Evolutionary conservation across 2,329 filamentous ascomycete genomes (phyloP).

Genomic region (Xylaria sp.): DNA sequence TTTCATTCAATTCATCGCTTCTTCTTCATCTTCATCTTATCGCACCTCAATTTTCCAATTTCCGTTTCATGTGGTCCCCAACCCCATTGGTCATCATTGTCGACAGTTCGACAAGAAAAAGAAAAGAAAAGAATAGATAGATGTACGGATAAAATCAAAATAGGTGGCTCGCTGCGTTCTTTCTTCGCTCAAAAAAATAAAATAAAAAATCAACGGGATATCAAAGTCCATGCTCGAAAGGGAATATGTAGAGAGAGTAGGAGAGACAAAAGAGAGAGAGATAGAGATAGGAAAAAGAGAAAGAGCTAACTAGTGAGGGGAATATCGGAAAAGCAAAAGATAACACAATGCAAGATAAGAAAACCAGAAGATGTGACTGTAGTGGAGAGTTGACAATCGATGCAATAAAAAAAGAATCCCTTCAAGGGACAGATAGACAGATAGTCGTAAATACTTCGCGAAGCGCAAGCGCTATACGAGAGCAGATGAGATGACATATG

Average conservation of each 20-base stretch:
- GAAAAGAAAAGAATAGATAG: slow-evolving; percentile 34
- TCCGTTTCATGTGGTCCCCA: slow-evolving; percentile 27
- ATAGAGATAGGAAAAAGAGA: slow-evolving; percentile 26
- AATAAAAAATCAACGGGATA: slow-evolving; percentile 30
- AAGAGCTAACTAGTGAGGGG: slow-evolving; percentile 2
- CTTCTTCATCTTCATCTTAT: slow-evolving; percentile 10
- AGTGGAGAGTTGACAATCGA: slow-evolving; percentile 25
- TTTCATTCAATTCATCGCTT: slow-evolving; percentile 24
- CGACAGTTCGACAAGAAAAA: slow-evolving; percentile 32
- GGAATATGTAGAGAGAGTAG: not conserved
- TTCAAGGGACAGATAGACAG: not conserved
- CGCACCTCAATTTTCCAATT: slow-evolving; percentile 30
- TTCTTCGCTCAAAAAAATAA: slow-evolving; percentile 24
- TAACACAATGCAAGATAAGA: not conserved
- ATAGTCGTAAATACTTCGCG: slow-evolving; percentile 2
- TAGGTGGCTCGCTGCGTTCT: slow-evolving; percentile 39
- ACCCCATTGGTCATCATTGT: slow-evolving; percentile 14
- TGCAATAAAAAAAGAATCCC: slow-evolving; percentile 11
- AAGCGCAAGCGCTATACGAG: slow-evolving; percentile 7
- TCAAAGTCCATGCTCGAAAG: slow-evolving; percentile 27
- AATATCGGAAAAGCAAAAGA: not conserved
- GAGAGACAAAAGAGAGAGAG: not conserved
- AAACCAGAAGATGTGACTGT: slow-evolving; percentile 23
- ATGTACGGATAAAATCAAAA: slow-evolving; percentile 11
- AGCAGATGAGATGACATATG: not conserved